Conservation (phyloP, 768 basidiomycete species). For the Amanita polypyramis region DNA sequence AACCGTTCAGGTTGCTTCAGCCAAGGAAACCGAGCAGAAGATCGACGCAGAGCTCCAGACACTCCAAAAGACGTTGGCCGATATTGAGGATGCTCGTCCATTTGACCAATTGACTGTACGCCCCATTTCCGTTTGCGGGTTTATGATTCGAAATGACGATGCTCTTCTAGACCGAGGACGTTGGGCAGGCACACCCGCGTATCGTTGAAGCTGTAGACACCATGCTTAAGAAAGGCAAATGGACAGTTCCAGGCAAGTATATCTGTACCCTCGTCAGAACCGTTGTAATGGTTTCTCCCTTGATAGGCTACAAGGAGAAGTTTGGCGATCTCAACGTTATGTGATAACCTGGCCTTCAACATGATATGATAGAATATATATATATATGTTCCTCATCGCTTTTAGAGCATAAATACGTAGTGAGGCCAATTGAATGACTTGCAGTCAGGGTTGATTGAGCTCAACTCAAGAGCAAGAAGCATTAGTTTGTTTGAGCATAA, state of each 20-base stretch:
- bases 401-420: neutral
- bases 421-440: neutral
- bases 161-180: conserved; percentile 63
- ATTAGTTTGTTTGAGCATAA: too few species aligned
- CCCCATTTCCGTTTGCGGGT: neutral
- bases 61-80: conserved; percentile 86
- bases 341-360: conserved; percentile 31
- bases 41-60: conserved; percentile 87
- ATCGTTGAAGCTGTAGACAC: conserved; percentile 84
- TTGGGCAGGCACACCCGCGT: conserved; percentile 87
- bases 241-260: conserved; percentile 82
- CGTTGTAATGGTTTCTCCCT: neutral
- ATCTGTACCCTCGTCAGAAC: neutral
- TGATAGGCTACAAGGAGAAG: conserved; percentile 84
- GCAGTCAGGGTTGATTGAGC: too few species aligned
- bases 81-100: conserved; percentile 95
- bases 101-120: conserved; percentile 94
- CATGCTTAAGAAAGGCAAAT: conserved; percentile 97
- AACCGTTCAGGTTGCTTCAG: conserved; percentile 62
- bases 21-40: conserved; percentile 81
- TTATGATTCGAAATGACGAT: neutral
- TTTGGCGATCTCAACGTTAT: conserved; percentile 90
- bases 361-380: neutral
- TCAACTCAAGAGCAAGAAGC: too few species aligned
- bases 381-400: neutral